Evolutionary conservation across 73 alveolate species (phyloP), one percentile per base, ranked within the genome.

Genomic region (Paramecium octaurelia): DNA sequence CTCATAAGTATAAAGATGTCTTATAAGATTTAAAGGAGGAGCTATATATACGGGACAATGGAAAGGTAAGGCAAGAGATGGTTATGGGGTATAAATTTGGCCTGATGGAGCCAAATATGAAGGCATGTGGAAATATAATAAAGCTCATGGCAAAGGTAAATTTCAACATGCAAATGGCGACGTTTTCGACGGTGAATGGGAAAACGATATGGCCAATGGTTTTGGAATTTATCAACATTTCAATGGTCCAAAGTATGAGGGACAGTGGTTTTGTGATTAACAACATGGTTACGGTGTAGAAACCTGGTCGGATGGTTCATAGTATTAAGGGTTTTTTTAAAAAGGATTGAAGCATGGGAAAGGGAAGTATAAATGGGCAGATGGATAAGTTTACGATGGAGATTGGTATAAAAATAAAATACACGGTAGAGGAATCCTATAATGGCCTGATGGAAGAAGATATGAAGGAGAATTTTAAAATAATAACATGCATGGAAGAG

Each of bases 351-450:
- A 85, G 23, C 59, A 93, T 69, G 96, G 96, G n/a, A 75, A 68
- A 60, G 95, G 95, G 18, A 75, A 40, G 8, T 93, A 80, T 91
- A 95, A 89, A 58, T 95, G 97, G 97, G 92, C 69, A 20, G 97
- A 95, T 93, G 97, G 97, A 31, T 86, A 92, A 23, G 88, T 64
- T 87, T 96, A 96, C 92, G 96, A 93, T 43, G 99, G 99, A 43
- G 93, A 95, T 86, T 95, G 99, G 98, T 92, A 86, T 84, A 93
- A 96, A 38, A 95, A 76, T 83, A 92, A 84, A 92, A 86, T 93
- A 35, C 92, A 93, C 27, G 96, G 96, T 43, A 42, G 76, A 75
- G 96, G 96, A 54, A 80, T 68, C 43, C 92, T 89, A 1, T 93
- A 96, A 42, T 95, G 97, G 54, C 86, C 92, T n/a, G 57, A 80